Percentiles rank a stretch among this genome's conserved stretches.
Conservation (phyloP, 176 grass and related monocot genomes). For the Aegilops tauschii region DNA sequence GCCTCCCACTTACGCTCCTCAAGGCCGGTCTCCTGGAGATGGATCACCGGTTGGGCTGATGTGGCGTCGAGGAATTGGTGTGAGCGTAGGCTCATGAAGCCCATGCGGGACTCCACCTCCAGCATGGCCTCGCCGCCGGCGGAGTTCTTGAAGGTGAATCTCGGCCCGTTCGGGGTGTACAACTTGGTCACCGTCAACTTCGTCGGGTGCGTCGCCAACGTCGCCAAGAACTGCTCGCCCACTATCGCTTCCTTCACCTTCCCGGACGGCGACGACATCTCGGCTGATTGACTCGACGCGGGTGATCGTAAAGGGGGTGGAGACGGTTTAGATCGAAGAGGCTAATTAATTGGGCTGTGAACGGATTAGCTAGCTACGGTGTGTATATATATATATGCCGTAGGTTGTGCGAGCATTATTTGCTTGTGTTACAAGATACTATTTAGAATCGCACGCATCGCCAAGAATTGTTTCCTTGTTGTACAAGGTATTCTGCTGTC, state of each 20-base stretch:
- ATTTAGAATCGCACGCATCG: too few relatives aligned
- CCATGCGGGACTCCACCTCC: slow-evolving; percentile 15
- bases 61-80: slow-evolving; percentile 27
- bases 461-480: too few relatives aligned
- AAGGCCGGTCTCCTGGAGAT: slow-evolving; percentile 10
- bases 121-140: slow-evolving; percentile 5
- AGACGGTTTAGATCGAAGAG: not conserved
- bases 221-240: too few relatives aligned
- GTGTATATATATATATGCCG: not conserved
- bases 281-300: not conserved
- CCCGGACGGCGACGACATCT: not conserved
- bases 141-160: not conserved
- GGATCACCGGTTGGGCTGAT: slow-evolving; percentile 14
- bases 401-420: not conserved
- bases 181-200: not conserved
- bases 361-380: not conserved
- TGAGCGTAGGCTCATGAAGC: not conserved
- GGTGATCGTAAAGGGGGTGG: not conserved
- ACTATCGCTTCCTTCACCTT: too few relatives aligned
- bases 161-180: not conserved
- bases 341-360: not conserved
- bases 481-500: not conserved
- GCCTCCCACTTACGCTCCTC: slow-evolving; percentile 31
- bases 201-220: not conserved
- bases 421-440: not conserved